Conservation (phyloP, 176 grass and related monocot genomes). For the Puccinellia tenuiflora region DNA sequence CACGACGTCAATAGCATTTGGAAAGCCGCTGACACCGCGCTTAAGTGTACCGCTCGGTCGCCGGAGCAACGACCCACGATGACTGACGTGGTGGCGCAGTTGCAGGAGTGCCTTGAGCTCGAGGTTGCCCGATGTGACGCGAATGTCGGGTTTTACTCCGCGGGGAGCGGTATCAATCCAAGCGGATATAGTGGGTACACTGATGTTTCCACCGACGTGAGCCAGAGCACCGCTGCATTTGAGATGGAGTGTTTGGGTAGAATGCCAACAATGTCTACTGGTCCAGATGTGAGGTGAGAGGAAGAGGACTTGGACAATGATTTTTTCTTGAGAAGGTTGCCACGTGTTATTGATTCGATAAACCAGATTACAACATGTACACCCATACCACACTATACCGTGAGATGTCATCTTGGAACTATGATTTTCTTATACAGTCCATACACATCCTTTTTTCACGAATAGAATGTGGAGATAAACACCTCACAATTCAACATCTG, state of each 20-base stretch:
- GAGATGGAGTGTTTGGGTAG: not conserved
- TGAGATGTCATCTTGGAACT: too few relatives aligned
- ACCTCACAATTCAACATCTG: too few relatives aligned
- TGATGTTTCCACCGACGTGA: conserved; percentile 13
- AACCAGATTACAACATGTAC: too few relatives aligned
- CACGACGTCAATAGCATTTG: not conserved
- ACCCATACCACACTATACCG: too few relatives aligned
- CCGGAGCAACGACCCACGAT: not conserved
- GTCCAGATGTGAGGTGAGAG: not conserved
- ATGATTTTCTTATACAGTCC: too few relatives aligned
- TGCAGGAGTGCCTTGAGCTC: not conserved
- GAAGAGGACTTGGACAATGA: too few relatives aligned
- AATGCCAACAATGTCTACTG: not conserved
- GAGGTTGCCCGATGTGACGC: not conserved
- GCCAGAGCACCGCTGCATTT: conserved; percentile 22
- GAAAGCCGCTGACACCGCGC: not conserved
- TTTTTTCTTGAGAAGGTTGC: too few relatives aligned
- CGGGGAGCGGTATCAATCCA: not conserved
- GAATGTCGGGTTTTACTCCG: not conserved
- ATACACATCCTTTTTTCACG: too few relatives aligned
- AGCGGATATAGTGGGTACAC: not conserved
- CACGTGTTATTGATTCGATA: too few relatives aligned
- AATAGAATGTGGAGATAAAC: too few relatives aligned
- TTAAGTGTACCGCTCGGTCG: not conserved
- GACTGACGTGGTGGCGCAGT: not conserved